A percentile compares a stretch with the other conserved stretches of the same genome.
Evolutionary conservation across 768 basidiomycete species (phyloP).

Genomic region (Glaciozyma martinii): DNA sequence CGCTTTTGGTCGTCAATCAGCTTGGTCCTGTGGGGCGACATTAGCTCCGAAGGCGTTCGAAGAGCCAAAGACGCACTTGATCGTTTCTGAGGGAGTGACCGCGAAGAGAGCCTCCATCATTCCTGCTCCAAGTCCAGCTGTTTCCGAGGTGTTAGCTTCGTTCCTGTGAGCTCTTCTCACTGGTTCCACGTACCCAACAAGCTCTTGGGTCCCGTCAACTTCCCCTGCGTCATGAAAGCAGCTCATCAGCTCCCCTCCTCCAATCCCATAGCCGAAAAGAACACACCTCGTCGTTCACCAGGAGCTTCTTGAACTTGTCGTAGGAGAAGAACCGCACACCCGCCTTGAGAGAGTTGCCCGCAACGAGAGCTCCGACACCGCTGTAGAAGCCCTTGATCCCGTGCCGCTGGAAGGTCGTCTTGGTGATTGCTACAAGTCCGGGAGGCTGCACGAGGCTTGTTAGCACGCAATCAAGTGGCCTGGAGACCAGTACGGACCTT

Average conservation of each 20-base stretch:
- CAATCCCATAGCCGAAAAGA: background rate
- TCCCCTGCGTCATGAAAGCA: conserved; percentile 52
- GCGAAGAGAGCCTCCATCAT: conserved; percentile 81
- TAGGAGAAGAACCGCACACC: conserved; percentile 93
- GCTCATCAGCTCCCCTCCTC: background rate
- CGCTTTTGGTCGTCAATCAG: conserved; percentile 89
- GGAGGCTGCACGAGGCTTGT: conserved; percentile 46
- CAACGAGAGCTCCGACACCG: conserved; percentile 55
- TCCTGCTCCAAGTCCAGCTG: conserved; percentile 58
- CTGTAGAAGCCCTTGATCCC: conserved; percentile 85
- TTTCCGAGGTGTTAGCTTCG: background rate
- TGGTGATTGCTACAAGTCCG: conserved; percentile 63
- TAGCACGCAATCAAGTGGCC: too few species aligned
- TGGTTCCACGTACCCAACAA: conserved; percentile 53
- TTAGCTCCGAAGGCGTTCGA: background rate
- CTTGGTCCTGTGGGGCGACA: conserved; percentile 60
- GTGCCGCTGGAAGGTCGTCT: conserved; percentile 60
- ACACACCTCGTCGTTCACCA: conserved; percentile 74
- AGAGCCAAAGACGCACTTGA: conserved; percentile 61
- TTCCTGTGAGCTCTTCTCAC: background rate
- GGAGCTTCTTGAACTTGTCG: conserved; percentile 73
- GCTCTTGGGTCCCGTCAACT: conserved; percentile 76
- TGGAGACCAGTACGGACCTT: background rate
- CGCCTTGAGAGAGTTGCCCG: conserved; percentile 88
- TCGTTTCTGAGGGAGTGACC: conserved; percentile 94